Conservation (phyloP, 2,329 filamentous ascomycete genomes). For the Ceratocystis destructans region DNA sequence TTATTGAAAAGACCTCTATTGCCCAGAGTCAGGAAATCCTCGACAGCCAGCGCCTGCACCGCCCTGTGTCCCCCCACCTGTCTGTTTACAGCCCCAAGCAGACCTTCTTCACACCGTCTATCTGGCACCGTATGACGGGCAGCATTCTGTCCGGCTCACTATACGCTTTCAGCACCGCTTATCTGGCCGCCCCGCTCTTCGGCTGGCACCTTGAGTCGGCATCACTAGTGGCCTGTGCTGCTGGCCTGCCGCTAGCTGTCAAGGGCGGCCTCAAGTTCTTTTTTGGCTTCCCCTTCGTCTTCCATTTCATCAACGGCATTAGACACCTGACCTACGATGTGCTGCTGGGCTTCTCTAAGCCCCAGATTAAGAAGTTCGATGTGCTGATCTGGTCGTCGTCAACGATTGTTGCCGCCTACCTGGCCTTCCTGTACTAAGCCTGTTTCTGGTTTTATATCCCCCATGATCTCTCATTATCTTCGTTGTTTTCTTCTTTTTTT, state of each 20-base stretch:
- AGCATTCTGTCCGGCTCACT: conserved; percentile 54
- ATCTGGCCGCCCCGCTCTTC: conserved; percentile 64
- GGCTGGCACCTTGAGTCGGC: conserved; percentile 49
- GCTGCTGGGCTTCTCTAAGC: conserved; percentile 37
- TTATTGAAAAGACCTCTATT: conserved; percentile 44
- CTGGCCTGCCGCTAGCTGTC: conserved; percentile 42
- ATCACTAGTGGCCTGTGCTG: conserved; percentile 47
- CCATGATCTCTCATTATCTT: background rate
- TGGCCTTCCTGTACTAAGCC: conserved; percentile 37
- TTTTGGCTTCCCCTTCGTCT: conserved; percentile 45
- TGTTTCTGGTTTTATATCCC: background rate
- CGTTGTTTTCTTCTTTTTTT: background rate
- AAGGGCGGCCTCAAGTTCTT: conserved; percentile 45
- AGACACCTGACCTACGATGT: conserved; percentile 42
- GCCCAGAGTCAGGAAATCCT: conserved; percentile 51
- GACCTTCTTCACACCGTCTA: conserved; percentile 63
- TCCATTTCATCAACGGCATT: conserved; percentile 42
- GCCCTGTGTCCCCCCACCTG: conserved; percentile 75
- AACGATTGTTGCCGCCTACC: conserved; percentile 31
- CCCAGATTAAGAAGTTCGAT: conserved; percentile 33
- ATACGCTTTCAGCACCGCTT: conserved; percentile 68
- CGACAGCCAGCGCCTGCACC: conserved; percentile 62
- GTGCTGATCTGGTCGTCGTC: conserved; percentile 36
- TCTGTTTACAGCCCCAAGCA: conserved; percentile 75
- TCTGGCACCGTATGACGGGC: conserved; percentile 76